phyloP scores from a whole-genome alignment of 176 grass and related monocot genomes.

The Cocos nucifera region DNA sequence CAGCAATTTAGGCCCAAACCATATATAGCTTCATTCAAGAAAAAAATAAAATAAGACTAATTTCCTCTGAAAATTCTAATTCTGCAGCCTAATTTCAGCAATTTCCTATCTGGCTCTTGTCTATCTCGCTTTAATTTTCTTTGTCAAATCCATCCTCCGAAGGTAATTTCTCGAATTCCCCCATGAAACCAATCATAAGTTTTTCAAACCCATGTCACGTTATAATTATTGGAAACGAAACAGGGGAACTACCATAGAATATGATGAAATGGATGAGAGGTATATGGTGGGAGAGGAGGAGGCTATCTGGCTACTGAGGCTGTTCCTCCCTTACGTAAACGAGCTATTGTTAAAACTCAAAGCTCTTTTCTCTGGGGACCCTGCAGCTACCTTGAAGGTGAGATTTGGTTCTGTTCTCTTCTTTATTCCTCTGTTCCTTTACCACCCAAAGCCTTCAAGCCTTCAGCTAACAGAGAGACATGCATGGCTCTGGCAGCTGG shows the following conservation, averaged over 20 bases:
- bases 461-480: conserved; percentile 15
- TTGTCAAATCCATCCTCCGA: conserved; percentile 63
- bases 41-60: too few relatives aligned
- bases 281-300: conserved; percentile 88
- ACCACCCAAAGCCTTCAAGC: too few relatives aligned
- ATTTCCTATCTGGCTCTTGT: conserved; percentile 73
- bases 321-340: conserved; percentile 75
- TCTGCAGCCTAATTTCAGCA: conserved; percentile 63
- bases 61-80: not conserved
- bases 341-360: conserved; percentile 63
- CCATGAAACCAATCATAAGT: too few relatives aligned
- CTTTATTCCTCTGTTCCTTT: not conserved
- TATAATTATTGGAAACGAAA: not conserved
- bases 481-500: conserved; percentile 65
- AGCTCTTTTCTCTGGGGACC: conserved; percentile 81
- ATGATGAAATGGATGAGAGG: conserved; percentile 23
- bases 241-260: conserved; percentile 50
- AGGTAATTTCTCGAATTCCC: conserved; percentile 32
- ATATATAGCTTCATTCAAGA: too few relatives aligned
- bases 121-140: conserved; percentile 73
- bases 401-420: not conserved
- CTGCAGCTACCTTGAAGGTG: conserved; percentile 90
- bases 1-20: not conserved
- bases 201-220: too few relatives aligned
- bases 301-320: conserved; percentile 76